Base-by-base conservation (phyloP, 2,329 filamentous ascomycete species). In the Calonectria pseudoturangicola region DNA sequence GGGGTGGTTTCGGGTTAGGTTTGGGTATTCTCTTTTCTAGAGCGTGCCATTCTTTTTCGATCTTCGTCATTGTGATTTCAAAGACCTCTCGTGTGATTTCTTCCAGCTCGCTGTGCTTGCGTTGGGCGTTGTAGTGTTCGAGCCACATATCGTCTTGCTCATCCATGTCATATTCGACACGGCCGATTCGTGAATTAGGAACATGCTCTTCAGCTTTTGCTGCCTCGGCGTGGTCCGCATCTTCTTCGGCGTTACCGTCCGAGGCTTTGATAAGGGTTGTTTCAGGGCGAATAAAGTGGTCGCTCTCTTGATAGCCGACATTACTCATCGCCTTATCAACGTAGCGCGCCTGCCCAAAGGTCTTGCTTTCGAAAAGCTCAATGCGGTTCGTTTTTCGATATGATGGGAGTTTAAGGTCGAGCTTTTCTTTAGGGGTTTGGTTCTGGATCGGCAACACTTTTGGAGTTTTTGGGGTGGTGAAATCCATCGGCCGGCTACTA, bases 111-210 rank as follows among this genome's bases (percentile, higher is more conserved):
- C 93, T 91, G 28, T 90, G 89, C 81, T 92, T 94, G 71, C 97
- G 92, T 79, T 94, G 92, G 15, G 87, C 86, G 79, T 99, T 99
- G 82, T 96, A 92, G 47, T 92, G 91, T 78, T 97, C 94, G 30
- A 99, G 87, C 97, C 97, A 99, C 86, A 96, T 95, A 77, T 98
- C 95, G 83, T 99, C 97, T 81, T 99, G 97, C 84, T 99, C 97
- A 81, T 99, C 97, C 97, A 99, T 99, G 83, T 99, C 97, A 83
- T 99, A 99, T 82, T 99, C 97, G 25, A 99, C 97, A 70, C 95
- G 92, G 15, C 95, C 95, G 47, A 97, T 89, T 43, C 82, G 81
- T 21, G 87, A 79, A 62, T 82, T 81, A 30, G 81, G 78, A 56
- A 73, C 67, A 15, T 79, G 76, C 3, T 84, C 84, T 6, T 85